phyloP scores from a whole-genome alignment of 2,329 filamentous ascomycete genomes.

The Penicillium expansum region DNA sequence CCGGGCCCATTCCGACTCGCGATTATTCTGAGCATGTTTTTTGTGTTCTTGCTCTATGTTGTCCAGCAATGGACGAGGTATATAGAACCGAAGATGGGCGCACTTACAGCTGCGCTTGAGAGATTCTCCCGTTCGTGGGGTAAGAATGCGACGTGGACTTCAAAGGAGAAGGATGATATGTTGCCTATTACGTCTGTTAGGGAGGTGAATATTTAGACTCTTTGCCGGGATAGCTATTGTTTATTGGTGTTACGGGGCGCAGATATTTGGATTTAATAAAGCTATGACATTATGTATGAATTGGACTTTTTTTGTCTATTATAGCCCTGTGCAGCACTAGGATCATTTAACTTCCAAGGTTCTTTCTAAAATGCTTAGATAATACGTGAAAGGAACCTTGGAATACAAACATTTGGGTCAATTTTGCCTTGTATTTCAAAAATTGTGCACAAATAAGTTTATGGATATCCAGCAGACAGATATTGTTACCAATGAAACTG shows the following conservation, averaged over 20 bases:
- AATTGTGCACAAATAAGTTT: too few relatives aligned
- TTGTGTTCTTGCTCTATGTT: conserved; percentile 47
- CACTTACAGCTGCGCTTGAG: conserved; percentile 27
- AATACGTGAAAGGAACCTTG: background rate
- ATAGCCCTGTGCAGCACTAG: too few relatives aligned
- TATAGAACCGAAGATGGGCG: conserved; percentile 52
- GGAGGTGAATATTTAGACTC: background rate
- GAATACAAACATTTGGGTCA: too few relatives aligned
- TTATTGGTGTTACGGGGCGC: background rate
- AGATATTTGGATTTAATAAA: background rate
- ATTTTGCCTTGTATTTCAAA: background rate
- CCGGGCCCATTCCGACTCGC: conserved; percentile 40
- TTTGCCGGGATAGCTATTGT: background rate
- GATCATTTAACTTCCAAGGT: background rate
- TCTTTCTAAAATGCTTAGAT: background rate
- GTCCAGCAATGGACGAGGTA: conserved; percentile 54
- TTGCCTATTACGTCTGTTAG: background rate
- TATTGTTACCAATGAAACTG: too few relatives aligned
- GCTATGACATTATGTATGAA: background rate
- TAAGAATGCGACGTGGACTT: background rate
- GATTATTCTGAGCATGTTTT: conserved; percentile 46
- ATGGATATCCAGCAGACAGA: background rate
- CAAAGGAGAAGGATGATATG: background rate
- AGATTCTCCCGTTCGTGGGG: conserved; percentile 24
- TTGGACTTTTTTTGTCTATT: too few relatives aligned